Evolutionary conservation across 768 basidiomycete species (phyloP).

Genomic region (Chalciporus chontae): DNA sequence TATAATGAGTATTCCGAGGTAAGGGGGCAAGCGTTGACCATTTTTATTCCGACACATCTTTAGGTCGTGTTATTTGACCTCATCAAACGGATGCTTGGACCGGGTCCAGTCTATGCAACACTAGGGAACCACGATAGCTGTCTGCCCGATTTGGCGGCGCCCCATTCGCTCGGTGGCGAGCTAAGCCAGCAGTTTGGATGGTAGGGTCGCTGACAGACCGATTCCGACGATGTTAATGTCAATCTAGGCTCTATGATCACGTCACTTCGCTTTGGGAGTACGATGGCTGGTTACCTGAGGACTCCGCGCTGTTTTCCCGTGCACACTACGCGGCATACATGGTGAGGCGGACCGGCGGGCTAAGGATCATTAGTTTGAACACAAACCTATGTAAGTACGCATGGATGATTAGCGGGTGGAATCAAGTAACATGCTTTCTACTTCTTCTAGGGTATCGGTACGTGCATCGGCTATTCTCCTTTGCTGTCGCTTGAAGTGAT

Average conservation of each 20-base stretch:
- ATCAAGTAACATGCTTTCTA: not conserved
- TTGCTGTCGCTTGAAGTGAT: constrained; percentile 1
- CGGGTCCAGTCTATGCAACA: constrained; percentile 71
- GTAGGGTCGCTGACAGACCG: constrained; percentile 32
- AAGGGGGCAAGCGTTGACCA: not conserved
- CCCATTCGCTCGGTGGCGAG: constrained; percentile 50
- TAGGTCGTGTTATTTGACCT: constrained; percentile 66
- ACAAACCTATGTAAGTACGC: constrained; percentile 65
- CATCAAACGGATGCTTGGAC: constrained; percentile 56
- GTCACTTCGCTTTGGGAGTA: constrained; percentile 68
- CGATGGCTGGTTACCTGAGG: constrained; percentile 63
- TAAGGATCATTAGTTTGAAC: constrained; percentile 71
- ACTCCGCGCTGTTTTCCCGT: constrained; percentile 53
- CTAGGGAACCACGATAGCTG: constrained; percentile 79
- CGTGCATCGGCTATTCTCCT: constrained; percentile 5
- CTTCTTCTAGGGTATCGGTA: constrained; percentile 31
- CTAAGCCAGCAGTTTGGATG: constrained; percentile 65
- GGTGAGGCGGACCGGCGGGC: constrained; percentile 60
- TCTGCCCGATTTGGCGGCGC: constrained; percentile 54
- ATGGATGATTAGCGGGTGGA: not conserved
- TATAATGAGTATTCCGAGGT: constrained; percentile 66
- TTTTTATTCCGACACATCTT: constrained; percentile 5
- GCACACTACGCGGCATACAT: constrained; percentile 73
- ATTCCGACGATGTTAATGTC: not conserved
- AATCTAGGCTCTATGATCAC: constrained; percentile 70